A percentile compares a stretch with the other conserved stretches of the same genome.
Conservation (phyloP, 2,329 filamentous ascomycete genomes). For the Rutstroemia sp. region DNA sequence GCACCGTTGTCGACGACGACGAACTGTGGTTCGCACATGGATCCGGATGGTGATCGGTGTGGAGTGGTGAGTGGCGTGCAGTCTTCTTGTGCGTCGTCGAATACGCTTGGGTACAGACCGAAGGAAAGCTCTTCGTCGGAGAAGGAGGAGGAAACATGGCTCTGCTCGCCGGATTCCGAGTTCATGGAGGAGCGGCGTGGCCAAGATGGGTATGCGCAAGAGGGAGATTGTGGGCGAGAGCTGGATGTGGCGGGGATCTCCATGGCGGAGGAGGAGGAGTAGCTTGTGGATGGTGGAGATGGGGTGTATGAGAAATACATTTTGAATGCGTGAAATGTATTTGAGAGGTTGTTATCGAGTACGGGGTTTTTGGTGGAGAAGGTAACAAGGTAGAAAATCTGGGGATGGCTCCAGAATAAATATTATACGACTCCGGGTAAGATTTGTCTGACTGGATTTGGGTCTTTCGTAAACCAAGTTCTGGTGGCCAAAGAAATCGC, state of each 20-base stretch:
- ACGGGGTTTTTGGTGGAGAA: too few species aligned
- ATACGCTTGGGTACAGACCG: conserved; percentile 46
- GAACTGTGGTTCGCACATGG: conserved; percentile 15
- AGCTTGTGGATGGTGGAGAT: conserved; percentile 21
- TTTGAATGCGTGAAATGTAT: neutral
- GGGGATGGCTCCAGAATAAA: neutral
- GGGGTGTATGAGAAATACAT: conserved; percentile 27
- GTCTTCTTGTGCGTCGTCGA: conserved; percentile 42
- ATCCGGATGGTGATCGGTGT: conserved; percentile 19
- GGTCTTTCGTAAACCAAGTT: neutral
- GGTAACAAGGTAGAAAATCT: neutral
- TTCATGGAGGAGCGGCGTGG: conserved; percentile 45
- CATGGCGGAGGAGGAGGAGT: conserved; percentile 21
- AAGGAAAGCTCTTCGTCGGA: conserved; percentile 43
- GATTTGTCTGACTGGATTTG: neutral
- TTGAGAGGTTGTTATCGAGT: too few species aligned
- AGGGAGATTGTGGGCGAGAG: conserved; percentile 21
- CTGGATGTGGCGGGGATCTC: conserved; percentile 21
- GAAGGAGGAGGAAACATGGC: conserved; percentile 31
- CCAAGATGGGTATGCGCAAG: conserved; percentile 53
- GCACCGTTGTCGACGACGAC: conserved; percentile 24
- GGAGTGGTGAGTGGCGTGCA: conserved; percentile 34
- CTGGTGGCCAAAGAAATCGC: neutral
- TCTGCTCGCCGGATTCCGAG: conserved; percentile 17
- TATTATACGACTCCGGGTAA: neutral